Base-by-base conservation (phyloP, 2,329 filamentous ascomycete genomes). In the Emergomyces orientalis region DNA sequence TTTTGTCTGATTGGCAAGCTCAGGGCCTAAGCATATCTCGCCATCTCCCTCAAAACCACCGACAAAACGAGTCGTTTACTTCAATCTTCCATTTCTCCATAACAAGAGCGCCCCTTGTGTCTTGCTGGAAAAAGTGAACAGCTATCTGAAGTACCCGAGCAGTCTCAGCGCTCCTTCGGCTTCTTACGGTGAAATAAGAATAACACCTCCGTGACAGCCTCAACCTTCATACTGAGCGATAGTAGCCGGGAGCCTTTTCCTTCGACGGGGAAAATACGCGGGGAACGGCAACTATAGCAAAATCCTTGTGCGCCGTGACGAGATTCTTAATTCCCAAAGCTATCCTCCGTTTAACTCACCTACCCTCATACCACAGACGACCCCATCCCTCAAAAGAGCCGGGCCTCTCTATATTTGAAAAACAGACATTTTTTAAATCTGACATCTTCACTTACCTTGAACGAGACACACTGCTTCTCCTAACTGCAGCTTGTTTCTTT, bases 401-500 rank as follows among this genome's bases (percentile, higher is more conserved):
- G 9, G 30, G 30, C 27, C 27, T 54, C 17, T 54, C 11, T 17
- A 3, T 3, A 22, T 54, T 34, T 41, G 8, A 45, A 45, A 45
- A 22, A 19, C 6, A n/a, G 8, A 14, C 25, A 8, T n/a, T 34
- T 34, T 34, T 22, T n/a, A n/a, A 32, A 25, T 37, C 13, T 56
- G 5, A 17, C 32, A 56, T 56, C 34, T 56, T 22, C 11, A 56
- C 34, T 56, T 56, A 41, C 32, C 9, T 41, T 14, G 13, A 37
- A 39, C 34, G 34, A 56, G 51, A 54, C 5, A 32, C 3, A 41
- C 32, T 34, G 34, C 34, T 56, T 56, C 30, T 22, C 51, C n/a
- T 27, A 56, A 56, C n/a, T 56, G 54, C 54, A 56, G 54, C n/a
- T 27, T 41, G 54, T 9, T 22, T 39, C 54, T 41, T 41, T 41